Evolutionary conservation across 2,329 filamentous ascomycete species (phyloP).

Genomic region (Colletotrichum zoysiae): DNA sequence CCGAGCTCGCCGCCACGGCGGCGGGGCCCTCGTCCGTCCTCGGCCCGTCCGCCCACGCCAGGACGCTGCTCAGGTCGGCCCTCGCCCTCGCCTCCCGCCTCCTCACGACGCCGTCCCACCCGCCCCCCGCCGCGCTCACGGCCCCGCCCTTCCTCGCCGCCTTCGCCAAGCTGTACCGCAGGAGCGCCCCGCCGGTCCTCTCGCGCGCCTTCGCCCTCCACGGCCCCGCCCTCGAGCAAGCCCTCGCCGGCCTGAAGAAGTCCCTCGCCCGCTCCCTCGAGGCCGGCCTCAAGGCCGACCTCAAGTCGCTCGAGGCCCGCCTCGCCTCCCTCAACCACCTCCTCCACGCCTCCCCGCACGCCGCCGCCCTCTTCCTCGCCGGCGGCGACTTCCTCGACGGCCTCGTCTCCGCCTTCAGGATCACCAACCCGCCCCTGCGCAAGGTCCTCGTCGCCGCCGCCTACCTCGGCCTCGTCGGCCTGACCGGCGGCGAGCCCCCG

Average conservation of each 20-base stretch:
- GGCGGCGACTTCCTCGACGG: constrained; percentile 91
- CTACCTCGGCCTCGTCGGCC: constrained; percentile 80
- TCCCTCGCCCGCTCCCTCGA: constrained; percentile 74
- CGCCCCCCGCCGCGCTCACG: constrained; percentile 63
- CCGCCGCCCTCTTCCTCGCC: constrained; percentile 76
- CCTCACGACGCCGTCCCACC: constrained; percentile 55
- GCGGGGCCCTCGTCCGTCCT: constrained; percentile 50
- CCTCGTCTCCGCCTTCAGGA: constrained; percentile 73
- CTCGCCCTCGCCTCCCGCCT: constrained; percentile 75
- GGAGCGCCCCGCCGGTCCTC: constrained; percentile 68
- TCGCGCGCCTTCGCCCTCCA: constrained; percentile 60
- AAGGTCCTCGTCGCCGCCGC: constrained; percentile 77
- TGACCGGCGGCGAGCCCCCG: constrained; percentile 74
- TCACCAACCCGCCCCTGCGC: constrained; percentile 73
- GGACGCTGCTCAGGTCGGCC: constrained; percentile 69
- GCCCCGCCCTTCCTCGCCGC: constrained; percentile 78
- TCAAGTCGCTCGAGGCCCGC: constrained; percentile 65
- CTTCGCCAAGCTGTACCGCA: constrained; percentile 75
- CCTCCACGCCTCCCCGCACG: constrained; percentile 69
- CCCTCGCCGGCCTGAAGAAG: constrained; percentile 71
- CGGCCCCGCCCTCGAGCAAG: constrained; percentile 63
- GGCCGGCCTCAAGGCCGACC: constrained; percentile 66
- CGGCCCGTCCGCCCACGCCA: constrained; percentile 51
- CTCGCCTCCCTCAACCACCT: constrained; percentile 73
- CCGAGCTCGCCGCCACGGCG: constrained; percentile 61